phyloP scores from a whole-genome alignment of 768 basidiomycete genomes.

The Phaffia australis region DNA sequence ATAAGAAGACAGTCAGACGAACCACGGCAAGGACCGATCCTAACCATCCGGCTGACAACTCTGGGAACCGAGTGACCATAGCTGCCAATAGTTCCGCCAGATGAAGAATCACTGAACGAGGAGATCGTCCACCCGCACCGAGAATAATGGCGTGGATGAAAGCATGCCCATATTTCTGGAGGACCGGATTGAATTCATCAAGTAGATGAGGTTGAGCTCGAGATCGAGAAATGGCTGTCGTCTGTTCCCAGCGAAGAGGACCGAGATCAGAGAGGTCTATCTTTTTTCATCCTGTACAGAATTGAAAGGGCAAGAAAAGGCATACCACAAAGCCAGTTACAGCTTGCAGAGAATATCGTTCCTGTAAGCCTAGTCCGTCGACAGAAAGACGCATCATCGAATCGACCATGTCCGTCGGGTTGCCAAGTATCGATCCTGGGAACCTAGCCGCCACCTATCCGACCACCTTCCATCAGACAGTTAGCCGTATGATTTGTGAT shows the following conservation, averaged over 20 bases:
- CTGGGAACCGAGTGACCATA: conserved; percentile 50
- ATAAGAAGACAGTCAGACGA: conserved; percentile 18
- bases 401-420: conserved; percentile 8
- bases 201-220: conserved; percentile 45
- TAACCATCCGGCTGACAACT: conserved; percentile 59
- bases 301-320: neutral
- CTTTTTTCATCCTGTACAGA: too few relatives aligned
- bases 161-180: conserved; percentile 40
- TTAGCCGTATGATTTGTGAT: neutral
- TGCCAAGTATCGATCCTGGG: conserved; percentile 13
- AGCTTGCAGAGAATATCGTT: conserved; percentile 23
- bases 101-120: conserved; percentile 69
- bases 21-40: conserved; percentile 49
- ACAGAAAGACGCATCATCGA: conserved; percentile 10
- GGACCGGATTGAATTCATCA: conserved; percentile 46
- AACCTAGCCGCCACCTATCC: conserved; percentile 18
- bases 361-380: conserved; percentile 21
- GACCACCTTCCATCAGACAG: too few relatives aligned
- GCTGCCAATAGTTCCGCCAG: conserved; percentile 69
- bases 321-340: conserved; percentile 23
- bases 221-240: conserved; percentile 19
- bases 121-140: conserved; percentile 75
- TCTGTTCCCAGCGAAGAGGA: conserved; percentile 1
- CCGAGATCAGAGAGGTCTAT: too few relatives aligned
- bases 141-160: conserved; percentile 61